phyloP scores from a whole-genome alignment of 2,329 filamentous ascomycete species.

The Colletotrichum orbiculare region DNA sequence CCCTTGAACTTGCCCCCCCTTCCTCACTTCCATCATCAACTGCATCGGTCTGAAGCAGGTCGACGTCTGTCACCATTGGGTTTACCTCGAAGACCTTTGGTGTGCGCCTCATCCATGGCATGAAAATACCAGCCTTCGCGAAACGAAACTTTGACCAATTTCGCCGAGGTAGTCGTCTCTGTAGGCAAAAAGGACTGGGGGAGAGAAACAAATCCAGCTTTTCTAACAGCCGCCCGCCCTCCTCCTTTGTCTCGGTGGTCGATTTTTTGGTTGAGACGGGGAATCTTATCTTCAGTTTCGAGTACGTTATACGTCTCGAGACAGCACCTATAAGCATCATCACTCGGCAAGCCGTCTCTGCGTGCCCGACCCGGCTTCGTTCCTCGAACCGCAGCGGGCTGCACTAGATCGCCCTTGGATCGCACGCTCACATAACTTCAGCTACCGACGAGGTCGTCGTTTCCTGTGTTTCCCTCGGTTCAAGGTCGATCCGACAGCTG shows the following conservation, averaged over 20 bases:
- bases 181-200: slow-evolving; percentile 11
- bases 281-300: too few species aligned
- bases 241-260: too few species aligned
- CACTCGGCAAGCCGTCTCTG: slow-evolving; percentile 19
- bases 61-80: slow-evolving; percentile 25
- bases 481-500: slow-evolving; percentile 38
- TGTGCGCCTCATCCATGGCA: slow-evolving; percentile 33
- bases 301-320: too few species aligned
- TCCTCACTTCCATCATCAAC: slow-evolving; percentile 18
- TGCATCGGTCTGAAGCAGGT: slow-evolving; percentile 14
- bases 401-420: slow-evolving; percentile 21
- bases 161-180: slow-evolving; percentile 11
- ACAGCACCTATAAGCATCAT: neutral
- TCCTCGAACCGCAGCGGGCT: slow-evolving; percentile 3
- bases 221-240: slow-evolving; percentile 16
- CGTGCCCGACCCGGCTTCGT: neutral
- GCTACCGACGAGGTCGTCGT: slow-evolving; percentile 17
- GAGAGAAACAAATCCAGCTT: slow-evolving; percentile 40
- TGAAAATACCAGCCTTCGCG: slow-evolving; percentile 35
- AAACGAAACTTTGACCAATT: slow-evolving; percentile 39
- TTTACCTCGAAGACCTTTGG: slow-evolving; percentile 18
- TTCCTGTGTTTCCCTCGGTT: slow-evolving; percentile 38
- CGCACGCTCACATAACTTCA: slow-evolving; percentile 25
- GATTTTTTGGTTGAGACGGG: too few species aligned
- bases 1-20: slow-evolving; percentile 19